Evolutionary conservation across 2,329 filamentous ascomycete genomes (phyloP), one percentile per base, ranked within the genome.

Genomic region (Dactylellina leptospora): DNA sequence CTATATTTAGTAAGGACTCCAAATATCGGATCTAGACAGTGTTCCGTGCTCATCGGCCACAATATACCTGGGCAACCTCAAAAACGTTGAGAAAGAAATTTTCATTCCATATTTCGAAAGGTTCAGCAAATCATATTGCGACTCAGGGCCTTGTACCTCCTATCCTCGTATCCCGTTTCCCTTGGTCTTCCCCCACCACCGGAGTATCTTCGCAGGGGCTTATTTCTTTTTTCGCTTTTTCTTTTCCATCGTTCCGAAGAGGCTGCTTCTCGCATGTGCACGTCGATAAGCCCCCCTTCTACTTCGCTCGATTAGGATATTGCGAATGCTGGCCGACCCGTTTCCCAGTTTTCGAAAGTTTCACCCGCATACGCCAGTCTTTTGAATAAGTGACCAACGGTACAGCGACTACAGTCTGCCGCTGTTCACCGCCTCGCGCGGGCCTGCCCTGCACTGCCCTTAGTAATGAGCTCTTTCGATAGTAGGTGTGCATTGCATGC

Each of bases 1-100:
- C 66, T 71, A 71, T 47, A 58, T 62, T 63, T 58, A 71, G 56
- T 58, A 42, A 56, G 45, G 58, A 5, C 20, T 42, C 27, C n/a
- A 30, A 48, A 40, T 30, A 16, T 36, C 22, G 20, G n/a, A 33
- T 58, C 40, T 56, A 40, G 18, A 58, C n/a, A n/a, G 36, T 38
- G 25, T 53, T 33, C 25, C 47, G 16, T 45, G 47, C 36, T 27
- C 51, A 20, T 16, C 42, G 42, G 23, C n/a, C 50, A 48, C 10
- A 30, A 33, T 10, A 47, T 27, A 25, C 33, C 45, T 61, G 23
- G 56, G 30, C 25, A 33, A 22, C 30, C 20, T 48, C 42, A 27
- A n/a, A 45, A 45, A 16, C 16, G 3, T 61, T 50, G 40, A 18
- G 25, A 48, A 30, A 47, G 16, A 6, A 22, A 27, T 25, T 44